Evolutionary conservation across 345 rosid genomes (phyloP).

Genomic region (Carallia brachiata): DNA sequence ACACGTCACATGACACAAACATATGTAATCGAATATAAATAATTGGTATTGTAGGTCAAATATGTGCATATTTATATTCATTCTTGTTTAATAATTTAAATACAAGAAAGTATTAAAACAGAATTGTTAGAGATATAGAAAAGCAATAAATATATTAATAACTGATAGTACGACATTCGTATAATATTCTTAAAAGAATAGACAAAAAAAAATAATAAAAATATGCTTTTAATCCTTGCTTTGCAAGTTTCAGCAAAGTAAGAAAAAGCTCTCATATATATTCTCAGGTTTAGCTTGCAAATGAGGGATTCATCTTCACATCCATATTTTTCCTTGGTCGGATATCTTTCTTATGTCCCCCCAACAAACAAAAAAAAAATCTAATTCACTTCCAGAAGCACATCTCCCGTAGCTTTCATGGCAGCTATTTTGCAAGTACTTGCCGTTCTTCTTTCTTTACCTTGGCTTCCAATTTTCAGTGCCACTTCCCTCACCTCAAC

Average conservation of each 20-base stretch:
- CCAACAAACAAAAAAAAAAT: background rate
- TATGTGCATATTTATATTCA: no score
- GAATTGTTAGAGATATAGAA: no score
- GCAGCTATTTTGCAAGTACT: constrained; percentile 32
- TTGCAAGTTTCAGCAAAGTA: constrained; percentile 2
- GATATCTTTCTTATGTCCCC: background rate
- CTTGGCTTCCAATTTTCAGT: constrained; percentile 7
- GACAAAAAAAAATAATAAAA: background rate
- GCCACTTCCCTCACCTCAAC: constrained; percentile 18
- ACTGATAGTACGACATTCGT: no score
- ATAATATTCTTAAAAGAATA: no score
- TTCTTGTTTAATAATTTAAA: no score
- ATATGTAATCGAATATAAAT: no score
- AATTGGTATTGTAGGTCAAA: no score
- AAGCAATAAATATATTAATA: no score
- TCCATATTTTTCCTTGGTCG: background rate
- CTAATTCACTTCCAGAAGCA: background rate
- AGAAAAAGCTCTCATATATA: constrained; percentile 8
- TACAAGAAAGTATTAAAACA: no score
- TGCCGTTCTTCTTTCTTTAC: constrained; percentile 18
- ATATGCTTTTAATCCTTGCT: background rate
- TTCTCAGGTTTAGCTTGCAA: constrained; percentile 10
- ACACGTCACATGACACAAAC: no score
- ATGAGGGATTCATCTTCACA: background rate
- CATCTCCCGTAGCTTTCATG: constrained; percentile 19